Base-by-base conservation (phyloP, 2,329 filamentous ascomycete genomes). In the Microdochium nivale region DNA sequence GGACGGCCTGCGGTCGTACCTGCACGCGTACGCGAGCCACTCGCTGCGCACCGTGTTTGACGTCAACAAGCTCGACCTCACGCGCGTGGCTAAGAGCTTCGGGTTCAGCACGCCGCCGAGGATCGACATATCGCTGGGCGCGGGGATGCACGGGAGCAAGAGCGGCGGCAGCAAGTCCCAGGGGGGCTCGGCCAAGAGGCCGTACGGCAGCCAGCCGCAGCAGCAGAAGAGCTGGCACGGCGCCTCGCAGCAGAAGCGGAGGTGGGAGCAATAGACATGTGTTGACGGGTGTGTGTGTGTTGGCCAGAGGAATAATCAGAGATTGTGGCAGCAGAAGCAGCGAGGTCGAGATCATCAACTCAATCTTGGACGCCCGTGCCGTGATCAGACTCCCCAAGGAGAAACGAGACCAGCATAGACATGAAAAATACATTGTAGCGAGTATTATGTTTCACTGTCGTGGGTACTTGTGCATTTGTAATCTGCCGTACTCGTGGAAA, bases 21-120 rank as follows among this genome's bases (percentile, higher is more conserved):
- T 99, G 24, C 90, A 97, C 67, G 92, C 94, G 0, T 99, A 99
- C 65, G 90, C 92, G 23, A 90, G 86, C 53, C 94, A 92, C 70
- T 86, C 81, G 59, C 75, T 94, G 53, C 81, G 89, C 25, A 86
- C 83, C n/a, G 85, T 95, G 35, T 95, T 92, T 65, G 87, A 92
- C 66, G 83, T 95, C 50, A 78, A 89, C 67, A 88, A 89, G 65
- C 75, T 94, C 13, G 89, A 95, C 65, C 74, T 95, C 19, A 82
- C 86, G 61, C 92, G 91, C 71, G 84, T 95, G 3, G 88, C 88
- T 49, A 92, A 90, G 76, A 81, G 83, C 58, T 95, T 94, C 64
- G 89, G 89, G 0, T 95, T 95, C 68, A 70, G 76, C 3, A 81
- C 83, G 0, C 88, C 90, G 19, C 89, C 90, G 2, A 76, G 88